These are phyloP conservation scores for Beauveria scarabaeidicola DNA, from an alignment of 2,329 filamentous ascomycete species.

Conservation along the genomic window DNA sequence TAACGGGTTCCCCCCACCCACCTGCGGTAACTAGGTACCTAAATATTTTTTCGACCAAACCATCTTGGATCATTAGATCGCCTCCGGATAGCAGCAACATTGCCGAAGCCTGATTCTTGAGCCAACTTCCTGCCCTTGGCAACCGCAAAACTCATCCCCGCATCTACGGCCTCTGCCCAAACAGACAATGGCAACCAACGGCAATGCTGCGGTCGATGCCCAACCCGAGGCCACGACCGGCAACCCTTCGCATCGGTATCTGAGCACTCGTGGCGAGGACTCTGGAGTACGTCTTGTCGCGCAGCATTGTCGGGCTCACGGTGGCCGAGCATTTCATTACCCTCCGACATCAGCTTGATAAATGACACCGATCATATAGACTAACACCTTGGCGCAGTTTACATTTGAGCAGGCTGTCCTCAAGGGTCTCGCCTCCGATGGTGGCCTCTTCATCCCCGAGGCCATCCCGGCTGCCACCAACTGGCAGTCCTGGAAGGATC, in stretches of 20 bases:
- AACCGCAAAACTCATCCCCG: no score
- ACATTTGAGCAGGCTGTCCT: conserved; percentile 88
- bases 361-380: not conserved
- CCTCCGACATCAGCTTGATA: no score
- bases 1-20: not conserved
- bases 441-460: conserved; percentile 84
- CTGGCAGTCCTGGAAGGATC: conserved; percentile 69
- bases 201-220: conserved; percentile 23
- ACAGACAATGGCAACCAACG: conserved; percentile 34
- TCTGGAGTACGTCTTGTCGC: conserved; percentile 31
- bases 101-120: not conserved
- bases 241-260: conserved; percentile 39
- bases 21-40: conserved; percentile 8
- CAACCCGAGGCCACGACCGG: conserved; percentile 26
- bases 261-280: conserved; percentile 44
- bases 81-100: not conserved
- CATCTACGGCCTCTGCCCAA: not conserved
- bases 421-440: conserved; percentile 79
- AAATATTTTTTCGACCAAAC: not conserved
- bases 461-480: conserved; percentile 49
- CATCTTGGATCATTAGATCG: not conserved
- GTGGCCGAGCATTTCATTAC: no score
- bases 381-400: conserved; percentile 41
- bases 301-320: not conserved
- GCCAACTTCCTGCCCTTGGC: not conserved